Percentiles rank a stretch among this genome's conserved stretches.
phyloP scores from a whole-genome alignment of 73 alveolate genomes.

The Diophrys appendiculata region DNA sequence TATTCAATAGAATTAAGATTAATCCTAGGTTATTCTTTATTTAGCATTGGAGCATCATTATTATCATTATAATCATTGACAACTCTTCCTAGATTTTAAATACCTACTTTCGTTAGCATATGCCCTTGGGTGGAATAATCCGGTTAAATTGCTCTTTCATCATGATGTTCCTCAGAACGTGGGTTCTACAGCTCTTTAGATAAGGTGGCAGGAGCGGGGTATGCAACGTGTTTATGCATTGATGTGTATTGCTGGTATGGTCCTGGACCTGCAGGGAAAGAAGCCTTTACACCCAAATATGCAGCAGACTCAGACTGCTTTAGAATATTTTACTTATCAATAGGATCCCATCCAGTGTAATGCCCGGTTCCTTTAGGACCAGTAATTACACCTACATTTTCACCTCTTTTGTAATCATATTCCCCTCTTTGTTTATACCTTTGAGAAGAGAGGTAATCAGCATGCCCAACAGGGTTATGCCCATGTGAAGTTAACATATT shows the following conservation, averaged over 20 bases:
- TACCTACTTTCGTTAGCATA: background rate
- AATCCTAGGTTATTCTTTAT: background rate
- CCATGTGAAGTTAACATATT: background rate
- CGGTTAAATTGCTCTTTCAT: background rate
- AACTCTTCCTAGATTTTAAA: conserved; percentile 11
- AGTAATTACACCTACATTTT: background rate
- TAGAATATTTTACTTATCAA: no score
- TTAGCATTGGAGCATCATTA: conserved; percentile 8
- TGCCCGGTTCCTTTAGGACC: conserved; percentile 2
- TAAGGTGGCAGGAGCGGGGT: background rate
- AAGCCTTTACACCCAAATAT: background rate
- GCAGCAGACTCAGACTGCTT: background rate
- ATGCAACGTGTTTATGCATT: background rate
- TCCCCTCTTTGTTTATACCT: background rate
- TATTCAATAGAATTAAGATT: conserved; percentile 6
- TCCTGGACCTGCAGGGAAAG: background rate
- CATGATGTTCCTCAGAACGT: background rate
- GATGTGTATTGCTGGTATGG: background rate
- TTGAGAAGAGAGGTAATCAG: background rate
- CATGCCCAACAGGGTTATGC: background rate
- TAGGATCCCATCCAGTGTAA: background rate
- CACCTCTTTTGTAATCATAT: background rate
- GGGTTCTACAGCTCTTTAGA: background rate
- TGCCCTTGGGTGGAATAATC: conserved; percentile 6
- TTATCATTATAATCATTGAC: conserved; percentile 1